These are phyloP conservation scores for Purpureocillium takamizusanense DNA, from an alignment of 2,329 filamentous ascomycete species.

Conservation along the genomic window DNA sequence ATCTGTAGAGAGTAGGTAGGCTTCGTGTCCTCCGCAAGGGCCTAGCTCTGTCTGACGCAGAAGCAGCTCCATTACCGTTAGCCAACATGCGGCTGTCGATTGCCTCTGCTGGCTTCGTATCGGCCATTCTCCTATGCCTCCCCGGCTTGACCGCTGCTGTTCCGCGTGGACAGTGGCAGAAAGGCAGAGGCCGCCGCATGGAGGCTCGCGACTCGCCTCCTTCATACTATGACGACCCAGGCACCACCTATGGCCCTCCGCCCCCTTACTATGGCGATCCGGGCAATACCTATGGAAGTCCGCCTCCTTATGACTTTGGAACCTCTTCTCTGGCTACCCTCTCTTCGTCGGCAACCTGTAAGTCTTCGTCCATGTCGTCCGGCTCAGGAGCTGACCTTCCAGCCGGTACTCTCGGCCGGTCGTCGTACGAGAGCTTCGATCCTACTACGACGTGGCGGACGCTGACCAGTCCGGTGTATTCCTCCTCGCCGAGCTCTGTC, in stretches of 20 bases:
- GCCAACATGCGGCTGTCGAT: constrained; percentile 28
- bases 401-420: constrained; percentile 2
- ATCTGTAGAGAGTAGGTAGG: constrained; percentile 4
- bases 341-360: constrained; percentile 5
- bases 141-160: neutral
- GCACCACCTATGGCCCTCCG: neutral
- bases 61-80: neutral
- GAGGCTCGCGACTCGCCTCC: constrained; percentile 5
- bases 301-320: constrained; percentile 11
- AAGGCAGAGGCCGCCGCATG: neutral
- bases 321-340: constrained; percentile 1
- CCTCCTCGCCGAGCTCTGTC: too few relatives aligned
- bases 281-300: constrained; percentile 8
- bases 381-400: neutral
- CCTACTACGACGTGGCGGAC: neutral
- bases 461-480: too few relatives aligned
- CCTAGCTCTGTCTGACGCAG: neutral
- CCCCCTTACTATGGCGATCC: constrained; percentile 9
- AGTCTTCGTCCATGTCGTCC: neutral
- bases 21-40: neutral
- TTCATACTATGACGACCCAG: neutral
- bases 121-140: constrained; percentile 16
- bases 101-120: constrained; percentile 21
- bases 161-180: too few relatives aligned
- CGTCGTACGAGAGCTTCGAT: neutral